These are phyloP conservation scores for Polysphondylium violaceum DNA, from an alignment of 78 protist species.

Conservation along the genomic window DNA sequence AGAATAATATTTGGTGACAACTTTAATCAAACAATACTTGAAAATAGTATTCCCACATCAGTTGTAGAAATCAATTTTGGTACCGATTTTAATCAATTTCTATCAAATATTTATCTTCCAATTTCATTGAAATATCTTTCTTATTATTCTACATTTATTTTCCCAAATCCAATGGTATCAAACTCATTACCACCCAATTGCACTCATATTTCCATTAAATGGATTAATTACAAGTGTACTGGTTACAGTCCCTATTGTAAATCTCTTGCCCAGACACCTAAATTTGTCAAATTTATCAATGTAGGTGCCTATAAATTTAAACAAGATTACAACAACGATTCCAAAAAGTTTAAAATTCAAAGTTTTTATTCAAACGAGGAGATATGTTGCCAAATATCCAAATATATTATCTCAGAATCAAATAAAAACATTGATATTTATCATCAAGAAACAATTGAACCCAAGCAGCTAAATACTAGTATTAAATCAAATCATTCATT, in stretches of 20 bases:
- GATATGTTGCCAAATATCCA: not conserved
- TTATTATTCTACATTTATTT: too few relatives aligned
- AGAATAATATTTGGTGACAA: too few relatives aligned
- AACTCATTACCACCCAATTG: too few relatives aligned
- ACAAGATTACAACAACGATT: not conserved
- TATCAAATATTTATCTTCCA: not conserved
- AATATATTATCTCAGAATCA: not conserved
- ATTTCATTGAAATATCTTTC: not conserved
- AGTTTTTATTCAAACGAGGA: not conserved
- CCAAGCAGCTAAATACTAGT: not conserved
- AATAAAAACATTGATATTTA: not conserved
- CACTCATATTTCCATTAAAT: not conserved
- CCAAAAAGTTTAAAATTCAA: not conserved
- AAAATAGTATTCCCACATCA: not conserved
- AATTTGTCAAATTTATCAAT: too few relatives aligned
- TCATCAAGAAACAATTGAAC: not conserved
- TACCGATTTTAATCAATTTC: not conserved
- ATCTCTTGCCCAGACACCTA: not conserved
- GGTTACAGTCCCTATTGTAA: too few relatives aligned
- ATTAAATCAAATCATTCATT: too few relatives aligned
- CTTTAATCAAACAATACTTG: too few relatives aligned
- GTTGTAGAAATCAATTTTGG: not conserved
- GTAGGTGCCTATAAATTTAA: not conserved
- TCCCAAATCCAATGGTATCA: too few relatives aligned
- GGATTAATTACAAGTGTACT: not conserved